Evolutionary conservation across 2,329 filamentous ascomycete genomes (phyloP).

Genomic region (Atkinsonella hypoxylon): DNA sequence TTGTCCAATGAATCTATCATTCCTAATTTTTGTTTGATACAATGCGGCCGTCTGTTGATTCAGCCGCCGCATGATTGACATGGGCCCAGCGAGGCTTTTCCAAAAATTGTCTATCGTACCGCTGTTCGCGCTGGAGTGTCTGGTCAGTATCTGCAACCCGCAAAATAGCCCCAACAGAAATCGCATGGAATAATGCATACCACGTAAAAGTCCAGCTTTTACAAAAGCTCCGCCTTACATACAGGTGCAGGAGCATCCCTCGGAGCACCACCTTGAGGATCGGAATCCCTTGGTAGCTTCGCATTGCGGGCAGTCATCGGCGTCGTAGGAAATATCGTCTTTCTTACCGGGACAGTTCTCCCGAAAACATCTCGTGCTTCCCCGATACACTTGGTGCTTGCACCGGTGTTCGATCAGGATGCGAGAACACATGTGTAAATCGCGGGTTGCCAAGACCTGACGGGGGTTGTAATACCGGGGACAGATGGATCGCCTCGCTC

Average conservation of each 20-base stretch:
- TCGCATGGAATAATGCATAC: not conserved
- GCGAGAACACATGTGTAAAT: conserved; percentile 20
- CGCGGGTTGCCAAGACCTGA: not conserved
- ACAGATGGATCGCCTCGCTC: not conserved
- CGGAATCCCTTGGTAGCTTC: conserved; percentile 17
- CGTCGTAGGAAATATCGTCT: conserved; percentile 19
- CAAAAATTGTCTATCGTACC: not conserved
- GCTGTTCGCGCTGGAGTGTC: no score
- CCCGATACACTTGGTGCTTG: conserved; percentile 23
- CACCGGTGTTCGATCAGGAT: conserved; percentile 24
- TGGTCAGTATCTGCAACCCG: no score
- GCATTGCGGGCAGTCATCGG: conserved; percentile 23
- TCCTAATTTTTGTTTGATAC: not conserved
- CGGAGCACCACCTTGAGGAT: conserved; percentile 25
- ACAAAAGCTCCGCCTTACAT: conserved; percentile 11
- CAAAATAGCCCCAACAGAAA: not conserved
- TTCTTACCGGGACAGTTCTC: conserved; percentile 18
- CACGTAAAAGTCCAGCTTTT: not conserved
- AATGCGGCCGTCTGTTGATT: not conserved
- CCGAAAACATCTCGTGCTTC: conserved; percentile 23
- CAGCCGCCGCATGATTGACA: not conserved
- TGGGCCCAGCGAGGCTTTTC: not conserved
- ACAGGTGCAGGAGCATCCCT: conserved; percentile 20
- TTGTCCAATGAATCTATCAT: not conserved
- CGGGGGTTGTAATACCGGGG: no score